Conservation (phyloP, 108 stramenopile species). For the Epipyxis sp. region DNA sequence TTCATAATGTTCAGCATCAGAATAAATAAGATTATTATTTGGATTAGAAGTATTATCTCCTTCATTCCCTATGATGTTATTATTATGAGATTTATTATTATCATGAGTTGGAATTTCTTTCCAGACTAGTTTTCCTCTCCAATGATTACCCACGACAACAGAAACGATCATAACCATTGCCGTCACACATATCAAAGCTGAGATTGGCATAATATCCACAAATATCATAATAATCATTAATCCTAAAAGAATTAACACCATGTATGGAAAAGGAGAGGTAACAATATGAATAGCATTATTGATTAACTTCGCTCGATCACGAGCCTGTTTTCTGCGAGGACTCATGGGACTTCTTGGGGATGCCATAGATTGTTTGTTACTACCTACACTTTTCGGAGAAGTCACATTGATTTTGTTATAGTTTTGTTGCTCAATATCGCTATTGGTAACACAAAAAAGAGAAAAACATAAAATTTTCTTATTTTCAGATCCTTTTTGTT, state of each 20-base stretch:
- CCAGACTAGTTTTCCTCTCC: not conserved
- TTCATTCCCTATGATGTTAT: not conserved
- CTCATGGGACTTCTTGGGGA: too few species aligned
- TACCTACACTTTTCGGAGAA: too few species aligned
- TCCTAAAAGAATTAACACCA: not conserved
- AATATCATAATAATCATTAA: conserved; percentile 31
- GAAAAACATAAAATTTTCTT: too few species aligned
- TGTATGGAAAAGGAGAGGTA: conserved; percentile 16
- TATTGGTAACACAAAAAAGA: too few species aligned
- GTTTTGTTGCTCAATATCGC: too few species aligned
- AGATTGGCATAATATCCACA: conserved; percentile 32
- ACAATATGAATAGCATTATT: not conserved
- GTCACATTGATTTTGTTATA: too few species aligned
- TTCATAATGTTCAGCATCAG: not conserved
- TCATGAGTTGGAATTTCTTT: not conserved
- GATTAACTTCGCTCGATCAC: not conserved
- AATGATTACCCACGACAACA: conserved; percentile 27
- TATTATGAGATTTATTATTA: not conserved
- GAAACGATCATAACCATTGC: conserved; percentile 23
- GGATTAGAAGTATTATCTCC: not conserved
- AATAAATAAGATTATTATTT: not conserved
- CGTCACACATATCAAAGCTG: conserved; percentile 6
- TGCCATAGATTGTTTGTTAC: too few species aligned
- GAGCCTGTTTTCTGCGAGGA: not conserved
- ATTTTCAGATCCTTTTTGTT: too few species aligned